phyloP scores from a whole-genome alignment of 2,329 filamentous ascomycete genomes.

The Alternaria postmessia region DNA sequence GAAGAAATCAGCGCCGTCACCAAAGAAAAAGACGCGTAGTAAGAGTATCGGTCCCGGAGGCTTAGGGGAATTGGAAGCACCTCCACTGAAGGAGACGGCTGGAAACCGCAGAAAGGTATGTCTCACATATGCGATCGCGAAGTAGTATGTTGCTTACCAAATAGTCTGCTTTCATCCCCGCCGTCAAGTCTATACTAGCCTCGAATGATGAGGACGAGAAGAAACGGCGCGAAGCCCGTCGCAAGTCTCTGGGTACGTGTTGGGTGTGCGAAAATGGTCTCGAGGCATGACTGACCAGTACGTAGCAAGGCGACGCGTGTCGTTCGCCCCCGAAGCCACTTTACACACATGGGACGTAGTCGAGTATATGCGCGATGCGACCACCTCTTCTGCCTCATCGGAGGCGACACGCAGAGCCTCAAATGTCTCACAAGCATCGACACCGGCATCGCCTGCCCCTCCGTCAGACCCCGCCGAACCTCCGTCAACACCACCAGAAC shows the following conservation, averaged over 20 bases:
- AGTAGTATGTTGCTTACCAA: conserved; percentile 24
- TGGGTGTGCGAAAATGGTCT: background rate
- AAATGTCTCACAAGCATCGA: conserved; percentile 56
- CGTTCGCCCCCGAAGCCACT: conserved; percentile 96
- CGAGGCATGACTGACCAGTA: conserved; percentile 19
- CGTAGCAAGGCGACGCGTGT: conserved; percentile 84
- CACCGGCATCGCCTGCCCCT: conserved; percentile 41
- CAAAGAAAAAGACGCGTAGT: conserved; percentile 68
- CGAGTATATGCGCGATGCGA: conserved; percentile 87
- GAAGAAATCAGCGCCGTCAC: conserved; percentile 22
- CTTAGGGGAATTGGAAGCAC: conserved; percentile 86
- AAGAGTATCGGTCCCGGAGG: conserved; percentile 96
- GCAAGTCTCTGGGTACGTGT: conserved; percentile 79
- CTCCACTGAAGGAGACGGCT: conserved; percentile 71
- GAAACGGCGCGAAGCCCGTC: conserved; percentile 82
- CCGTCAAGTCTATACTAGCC: conserved; percentile 64
- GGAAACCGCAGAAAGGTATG: conserved; percentile 83
- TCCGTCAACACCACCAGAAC: conserved; percentile 69
- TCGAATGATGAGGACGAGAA: conserved; percentile 64
- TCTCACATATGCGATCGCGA: background rate
- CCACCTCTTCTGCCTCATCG: conserved; percentile 73
- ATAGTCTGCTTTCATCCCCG: conserved; percentile 57
- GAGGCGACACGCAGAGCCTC: conserved; percentile 80
- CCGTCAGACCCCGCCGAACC: conserved; percentile 63
- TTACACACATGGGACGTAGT: conserved; percentile 97